Conservation (phyloP, 1,139 yeast species). For the Kodamaea fungicola region DNA sequence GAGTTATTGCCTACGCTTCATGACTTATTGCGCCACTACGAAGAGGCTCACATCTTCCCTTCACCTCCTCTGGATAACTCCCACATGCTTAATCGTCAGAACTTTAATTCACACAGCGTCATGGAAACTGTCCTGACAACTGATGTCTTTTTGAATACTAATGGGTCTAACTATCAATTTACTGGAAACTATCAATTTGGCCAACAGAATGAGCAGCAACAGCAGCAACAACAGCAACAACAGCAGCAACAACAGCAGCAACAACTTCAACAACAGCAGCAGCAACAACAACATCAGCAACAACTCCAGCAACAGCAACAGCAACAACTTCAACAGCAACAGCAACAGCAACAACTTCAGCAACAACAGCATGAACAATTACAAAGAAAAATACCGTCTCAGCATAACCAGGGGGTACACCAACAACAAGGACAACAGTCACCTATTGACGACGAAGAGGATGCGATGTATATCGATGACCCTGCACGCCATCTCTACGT, state of each 20-base stretch:
- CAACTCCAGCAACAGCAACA: conserved; percentile 15
- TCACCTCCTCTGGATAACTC: conserved; percentile 50
- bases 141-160: conserved; percentile 69
- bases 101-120: conserved; percentile 44
- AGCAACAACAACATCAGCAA: conserved; percentile 8
- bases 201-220: conserved; percentile 2
- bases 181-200: conserved; percentile 10
- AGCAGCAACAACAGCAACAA: conserved; percentile 7
- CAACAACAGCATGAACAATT: conserved; percentile 15
- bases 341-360: conserved; percentile 12
- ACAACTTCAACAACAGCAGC: conserved; percentile 15
- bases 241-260: conserved; percentile 17
- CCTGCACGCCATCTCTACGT: conserved; percentile 94
- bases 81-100: conserved; percentile 31
- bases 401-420: conserved; percentile 6
- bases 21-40: conserved; percentile 90
- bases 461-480: conserved; percentile 72
- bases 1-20: conserved; percentile 87
- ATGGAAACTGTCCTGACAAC: conserved; percentile 83
- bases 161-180: conserved; percentile 10
- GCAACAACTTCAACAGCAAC: conserved; percentile 15
- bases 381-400: conserved; percentile 8
- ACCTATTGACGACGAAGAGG: conserved; percentile 38
- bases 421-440: conserved; percentile 17
- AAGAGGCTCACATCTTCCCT: conserved; percentile 89